phyloP scores from a whole-genome alignment of 805 yeast genomes.

The Ascoidea asiatica region DNA sequence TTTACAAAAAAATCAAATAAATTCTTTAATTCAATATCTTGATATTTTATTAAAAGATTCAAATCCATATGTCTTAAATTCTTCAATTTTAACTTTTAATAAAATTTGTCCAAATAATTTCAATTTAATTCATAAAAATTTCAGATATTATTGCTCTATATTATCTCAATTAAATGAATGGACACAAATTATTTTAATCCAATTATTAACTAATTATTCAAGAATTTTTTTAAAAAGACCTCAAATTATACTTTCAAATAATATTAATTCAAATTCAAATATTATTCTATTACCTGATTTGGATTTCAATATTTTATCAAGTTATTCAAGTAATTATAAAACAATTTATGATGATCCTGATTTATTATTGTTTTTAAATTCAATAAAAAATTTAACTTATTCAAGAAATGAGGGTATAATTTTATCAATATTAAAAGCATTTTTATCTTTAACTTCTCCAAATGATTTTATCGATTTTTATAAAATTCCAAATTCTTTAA shows the following conservation, averaged over 20 bases:
- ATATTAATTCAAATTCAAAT: constrained; percentile 16
- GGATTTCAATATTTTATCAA: constrained; percentile 14
- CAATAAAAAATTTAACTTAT: constrained; percentile 32
- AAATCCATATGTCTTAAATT: constrained; percentile 52
- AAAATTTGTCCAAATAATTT: constrained; percentile 42
- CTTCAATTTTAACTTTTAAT: constrained; percentile 47
- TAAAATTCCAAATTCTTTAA: neutral
- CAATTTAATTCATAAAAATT: constrained; percentile 60
- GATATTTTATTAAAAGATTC: constrained; percentile 48
- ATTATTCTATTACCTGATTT: constrained; percentile 28
- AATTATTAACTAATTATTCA: constrained; percentile 53
- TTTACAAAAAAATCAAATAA: constrained; percentile 25
- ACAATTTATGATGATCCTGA: constrained; percentile 37
- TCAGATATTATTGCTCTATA: constrained; percentile 38
- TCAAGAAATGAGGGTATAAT: constrained; percentile 48
- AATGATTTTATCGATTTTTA: constrained; percentile 29
- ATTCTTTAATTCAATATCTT: constrained; percentile 35
- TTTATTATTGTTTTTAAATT: constrained; percentile 35
- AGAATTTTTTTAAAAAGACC: constrained; percentile 49
- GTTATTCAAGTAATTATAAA: neutral
- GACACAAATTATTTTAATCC: constrained; percentile 47
- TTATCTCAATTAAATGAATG: constrained; percentile 53
- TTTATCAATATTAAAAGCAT: constrained; percentile 43
- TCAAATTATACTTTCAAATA: constrained; percentile 21
- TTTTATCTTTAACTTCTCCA: constrained; percentile 45